phyloP scores from a whole-genome alignment of 257 asterid species.

The Plantago elongata region DNA sequence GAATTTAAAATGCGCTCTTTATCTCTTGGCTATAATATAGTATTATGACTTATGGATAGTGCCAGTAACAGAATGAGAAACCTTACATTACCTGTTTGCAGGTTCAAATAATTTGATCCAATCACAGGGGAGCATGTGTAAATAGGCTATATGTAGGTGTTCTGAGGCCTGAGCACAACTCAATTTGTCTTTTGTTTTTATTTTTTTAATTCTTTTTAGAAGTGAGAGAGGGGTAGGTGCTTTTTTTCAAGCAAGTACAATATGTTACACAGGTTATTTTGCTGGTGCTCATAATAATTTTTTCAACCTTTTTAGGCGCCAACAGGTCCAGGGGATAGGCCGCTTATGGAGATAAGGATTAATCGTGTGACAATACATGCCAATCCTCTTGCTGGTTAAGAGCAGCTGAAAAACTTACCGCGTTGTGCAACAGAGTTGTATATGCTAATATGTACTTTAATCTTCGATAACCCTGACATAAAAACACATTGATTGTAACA shows the following conservation, averaged over 20 bases:
- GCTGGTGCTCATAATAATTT: not conserved
- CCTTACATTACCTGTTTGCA: too few species aligned
- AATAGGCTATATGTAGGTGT: too few species aligned
- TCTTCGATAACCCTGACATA: not conserved
- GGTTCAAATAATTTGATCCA: too few species aligned
- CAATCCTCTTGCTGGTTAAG: constrained; percentile 88
- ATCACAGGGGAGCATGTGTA: too few species aligned
- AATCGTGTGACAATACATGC: constrained; percentile 91
- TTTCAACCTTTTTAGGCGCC: constrained; percentile 53
- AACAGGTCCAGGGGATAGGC: constrained; percentile 83
- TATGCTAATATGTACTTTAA: not conserved
- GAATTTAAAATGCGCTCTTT: too few species aligned
- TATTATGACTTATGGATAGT: too few species aligned
- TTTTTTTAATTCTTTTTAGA: not conserved
- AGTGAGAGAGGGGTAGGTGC: too few species aligned
- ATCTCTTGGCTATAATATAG: too few species aligned
- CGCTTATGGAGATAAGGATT: constrained; percentile 89
- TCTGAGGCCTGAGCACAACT: too few species aligned
- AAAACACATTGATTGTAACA: not conserved
- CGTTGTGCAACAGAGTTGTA: constrained; percentile 2
- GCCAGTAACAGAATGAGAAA: too few species aligned
- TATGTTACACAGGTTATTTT: not conserved
- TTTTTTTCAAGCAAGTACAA: not conserved
- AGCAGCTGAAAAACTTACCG: constrained; percentile 6
- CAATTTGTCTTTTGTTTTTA: not conserved